Evolutionary conservation across 805 yeast species (phyloP), one percentile per base, ranked within the genome.

Genomic region (Debaryomyces hansenii): DNA sequence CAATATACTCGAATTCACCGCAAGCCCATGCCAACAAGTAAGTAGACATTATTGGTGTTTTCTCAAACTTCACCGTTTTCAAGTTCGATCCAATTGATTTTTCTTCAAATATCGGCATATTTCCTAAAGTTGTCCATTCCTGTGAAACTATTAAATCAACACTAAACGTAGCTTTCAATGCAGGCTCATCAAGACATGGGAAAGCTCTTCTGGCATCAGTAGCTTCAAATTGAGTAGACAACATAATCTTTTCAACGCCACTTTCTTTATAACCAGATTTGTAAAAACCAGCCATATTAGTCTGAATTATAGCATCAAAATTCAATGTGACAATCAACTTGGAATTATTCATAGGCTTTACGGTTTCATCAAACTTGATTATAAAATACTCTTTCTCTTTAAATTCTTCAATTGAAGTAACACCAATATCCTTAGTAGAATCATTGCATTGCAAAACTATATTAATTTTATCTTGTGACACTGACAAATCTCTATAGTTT

Each of bases 341-440:
- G 1, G 43, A 41, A 15, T 74, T 74, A 9, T 50, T 42, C 2
- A 41, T 44, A 56, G 61, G 14, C 50, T 38, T 16, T 70, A 56
- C 41, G 16, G 55, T 52, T n/a, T 63, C 55, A 41, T 72, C 78
- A 50, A 91, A 80, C 41, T 72, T 69, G 60, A 90, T 75, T 40
- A 79, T 77, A 40, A 83, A 81, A 35, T 81, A 77, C 70, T 92
- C 96, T 50, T 76, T 73, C 20, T 81, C 82, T 37, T 72, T 71
- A 51, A 79, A 74, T 40, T 72, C 67, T 32, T 54, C 56, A 9
- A 60, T 38, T 10, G 54, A 52, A 2, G 34, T 43, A 11, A 47
- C 15, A 45, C 48, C 29, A 37, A 41, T 3, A 2, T 37, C 37
- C 12, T 53, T 58, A 21, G 9, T 20, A n/a, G 61, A 53, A 6